Percentiles rank a stretch among this genome's conserved stretches.
Conservation (phyloP, 2,329 filamentous ascomycete species). For the Fusarium nanum region DNA sequence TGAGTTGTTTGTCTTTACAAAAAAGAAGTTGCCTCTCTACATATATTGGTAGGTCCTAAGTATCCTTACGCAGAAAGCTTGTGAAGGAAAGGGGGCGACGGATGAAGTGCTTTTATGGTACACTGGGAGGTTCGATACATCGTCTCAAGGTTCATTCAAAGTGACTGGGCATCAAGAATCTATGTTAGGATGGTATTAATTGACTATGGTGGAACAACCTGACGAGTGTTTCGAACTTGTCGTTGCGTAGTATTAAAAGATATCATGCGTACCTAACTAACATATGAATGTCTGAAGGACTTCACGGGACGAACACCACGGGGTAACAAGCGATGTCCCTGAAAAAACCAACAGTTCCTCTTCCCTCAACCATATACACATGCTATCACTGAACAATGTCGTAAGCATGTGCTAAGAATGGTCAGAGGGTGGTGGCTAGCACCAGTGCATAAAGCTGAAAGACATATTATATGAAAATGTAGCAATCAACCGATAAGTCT, state of each 20-base stretch:
- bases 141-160: not conserved
- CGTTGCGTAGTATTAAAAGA: not conserved
- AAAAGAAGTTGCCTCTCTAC: not conserved
- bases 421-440: conserved; percentile 63
- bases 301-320: conserved; percentile 46
- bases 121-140: not conserved
- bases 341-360: conserved; percentile 52
- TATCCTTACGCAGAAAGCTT: not conserved
- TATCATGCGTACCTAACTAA: not conserved
- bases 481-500: conserved; percentile 62
- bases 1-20: not conserved
- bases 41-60: not conserved
- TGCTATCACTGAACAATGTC: conserved; percentile 60
- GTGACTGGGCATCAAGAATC: not conserved
- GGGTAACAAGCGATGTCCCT: conserved; percentile 42
- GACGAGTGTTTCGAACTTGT: not conserved
- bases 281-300: conserved; percentile 44
- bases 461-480: not conserved
- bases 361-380: conserved; percentile 80
- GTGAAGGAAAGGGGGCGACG: not conserved
- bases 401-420: conserved; percentile 76
- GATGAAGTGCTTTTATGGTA: not conserved
- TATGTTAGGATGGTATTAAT: not conserved
- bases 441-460: not conserved
- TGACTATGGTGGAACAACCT: not conserved